These are phyloP conservation scores for Penicillium griseofulvum DNA, from an alignment of 2,329 filamentous ascomycete species.

Conservation along the genomic window DNA sequence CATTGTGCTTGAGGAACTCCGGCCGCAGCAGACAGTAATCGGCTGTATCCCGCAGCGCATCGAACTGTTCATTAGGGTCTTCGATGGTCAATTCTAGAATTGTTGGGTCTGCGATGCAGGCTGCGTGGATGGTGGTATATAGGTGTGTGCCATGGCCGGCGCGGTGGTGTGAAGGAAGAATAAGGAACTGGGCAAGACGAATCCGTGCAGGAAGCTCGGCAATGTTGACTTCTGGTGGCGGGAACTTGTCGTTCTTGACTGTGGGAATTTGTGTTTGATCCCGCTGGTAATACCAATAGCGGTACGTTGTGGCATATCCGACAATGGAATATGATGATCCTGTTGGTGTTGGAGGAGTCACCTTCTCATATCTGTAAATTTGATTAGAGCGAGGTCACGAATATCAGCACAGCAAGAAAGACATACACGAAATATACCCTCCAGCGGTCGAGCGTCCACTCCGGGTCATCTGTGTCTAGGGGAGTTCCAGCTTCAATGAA, in stretches of 20 bases:
- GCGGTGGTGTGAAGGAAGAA: conserved; percentile 82
- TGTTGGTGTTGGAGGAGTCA: conserved; percentile 42
- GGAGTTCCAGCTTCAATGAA: conserved; percentile 91
- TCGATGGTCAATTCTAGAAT: conserved; percentile 87
- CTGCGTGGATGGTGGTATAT: conserved; percentile 74
- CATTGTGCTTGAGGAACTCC: conserved; percentile 48
- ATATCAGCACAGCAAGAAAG: neutral
- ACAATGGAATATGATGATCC: conserved; percentile 72
- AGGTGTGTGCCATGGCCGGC: conserved; percentile 75
- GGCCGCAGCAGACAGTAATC: conserved; percentile 58
- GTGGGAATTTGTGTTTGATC: conserved; percentile 40
- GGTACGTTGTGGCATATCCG: conserved; percentile 87
- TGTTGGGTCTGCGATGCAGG: conserved; percentile 64
- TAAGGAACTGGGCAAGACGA: conserved; percentile 88
- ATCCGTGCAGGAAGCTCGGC: conserved; percentile 70
- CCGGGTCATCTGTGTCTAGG: conserved; percentile 68
- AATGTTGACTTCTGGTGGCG: conserved; percentile 48
- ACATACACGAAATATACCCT: conserved; percentile 80
- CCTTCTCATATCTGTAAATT: conserved; percentile 54
- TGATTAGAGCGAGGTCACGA: conserved; percentile 16
- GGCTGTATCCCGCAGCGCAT: conserved; percentile 62
- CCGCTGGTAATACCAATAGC: conserved; percentile 64
- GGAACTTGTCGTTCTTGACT: conserved; percentile 44
- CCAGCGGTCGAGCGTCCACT: conserved; percentile 77
- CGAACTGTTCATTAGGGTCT: conserved; percentile 75